A percentile compares a stretch with the other conserved stretches of the same genome.
phyloP scores from a whole-genome alignment of 2,329 filamentous ascomycete species.

The Fusarium tricinctum region DNA sequence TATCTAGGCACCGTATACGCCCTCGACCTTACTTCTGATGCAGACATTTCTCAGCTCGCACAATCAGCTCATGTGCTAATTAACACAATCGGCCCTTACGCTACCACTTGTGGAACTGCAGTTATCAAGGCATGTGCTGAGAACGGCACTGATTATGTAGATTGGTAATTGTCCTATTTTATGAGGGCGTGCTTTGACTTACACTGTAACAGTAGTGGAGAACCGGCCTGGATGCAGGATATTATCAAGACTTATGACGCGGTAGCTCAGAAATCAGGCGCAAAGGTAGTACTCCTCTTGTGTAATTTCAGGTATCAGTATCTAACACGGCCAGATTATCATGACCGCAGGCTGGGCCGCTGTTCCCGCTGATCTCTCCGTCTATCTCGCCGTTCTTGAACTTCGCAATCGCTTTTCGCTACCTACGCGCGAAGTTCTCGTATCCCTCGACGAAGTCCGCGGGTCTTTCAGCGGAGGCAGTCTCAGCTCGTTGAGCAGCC shows the following conservation, averaged over 20 bases:
- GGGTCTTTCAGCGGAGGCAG: constrained; percentile 40
- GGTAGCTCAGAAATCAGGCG: constrained; percentile 18
- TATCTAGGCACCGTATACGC: constrained; percentile 5
- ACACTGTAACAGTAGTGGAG: constrained; percentile 35
- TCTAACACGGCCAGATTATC: constrained; percentile 30
- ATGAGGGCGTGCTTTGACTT: not conserved
- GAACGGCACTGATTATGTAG: constrained; percentile 43
- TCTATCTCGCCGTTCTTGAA: constrained; percentile 31
- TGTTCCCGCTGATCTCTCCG: constrained; percentile 36
- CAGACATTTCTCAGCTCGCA: constrained; percentile 9
- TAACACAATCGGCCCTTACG: constrained; percentile 38
- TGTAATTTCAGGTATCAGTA: not conserved
- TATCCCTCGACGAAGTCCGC: constrained; percentile 24
- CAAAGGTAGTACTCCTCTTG: constrained; percentile 15
- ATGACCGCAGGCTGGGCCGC: constrained; percentile 39
- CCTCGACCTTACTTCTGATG: constrained; percentile 19
- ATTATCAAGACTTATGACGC: constrained; percentile 32
- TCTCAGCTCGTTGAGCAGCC: constrained; percentile 36
- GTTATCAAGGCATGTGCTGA: constrained; percentile 41
- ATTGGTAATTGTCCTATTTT: constrained; percentile 28
- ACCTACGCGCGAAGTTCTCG: constrained; percentile 27
- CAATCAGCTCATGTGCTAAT: constrained; percentile 3
- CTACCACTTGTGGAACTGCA: constrained; percentile 28
- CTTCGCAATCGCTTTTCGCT: constrained; percentile 24
- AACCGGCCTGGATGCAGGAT: constrained; percentile 37